Evolutionary conservation across 1,284 basidiomycete genomes (phyloP), one percentile per base, ranked within the genome.

Genomic region (Erythrobasidium hasegawianum): DNA sequence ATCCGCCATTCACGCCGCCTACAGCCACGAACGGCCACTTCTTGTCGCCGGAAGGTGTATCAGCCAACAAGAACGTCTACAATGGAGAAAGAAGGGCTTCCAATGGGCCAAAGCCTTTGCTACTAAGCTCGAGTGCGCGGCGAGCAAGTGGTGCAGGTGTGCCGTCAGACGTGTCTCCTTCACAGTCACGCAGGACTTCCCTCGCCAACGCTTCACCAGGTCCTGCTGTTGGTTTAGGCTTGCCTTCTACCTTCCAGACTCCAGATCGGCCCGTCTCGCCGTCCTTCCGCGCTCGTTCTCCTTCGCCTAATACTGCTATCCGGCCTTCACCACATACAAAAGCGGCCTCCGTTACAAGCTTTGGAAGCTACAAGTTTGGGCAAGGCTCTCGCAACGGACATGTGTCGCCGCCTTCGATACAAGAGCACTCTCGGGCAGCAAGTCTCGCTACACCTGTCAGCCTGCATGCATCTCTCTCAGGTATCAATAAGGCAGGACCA

Each of bases 1-100:
- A 65, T 52, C 62, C 62, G 7, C 62, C 62, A 29, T 65, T 65
- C 33, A 65, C 62, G 11, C 62, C 62, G 2, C 62, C 62, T 24
- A 65, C 62, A 11, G 56, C 62, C 3, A 38, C 39, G 13, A 53
- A 50, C 26, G 62, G 62, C 11, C 55, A 47, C 7, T 65, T 50
- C 50, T 26, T 65, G 10, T 57, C 62, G 8, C 62, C 62, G 10
- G 62, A 65, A 16, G 56, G 43, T 20, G 20, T 26, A 20, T 16
- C 43, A 47, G 43, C 16, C 1, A 41, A 24, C 8, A 64, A 54
- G 22, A 45, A 55, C 26, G 55, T 33, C 29, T 22, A 16, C 16
- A 41, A 10, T 14, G 62, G 62, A 26, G 62, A 65, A n/a, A 33
- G 62, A 20, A n/a, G 62, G 20, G 55, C 50, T 1, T 65, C 62